phyloP scores from a whole-genome alignment of 768 basidiomycete species.

The Tricholoma saponaceum region DNA sequence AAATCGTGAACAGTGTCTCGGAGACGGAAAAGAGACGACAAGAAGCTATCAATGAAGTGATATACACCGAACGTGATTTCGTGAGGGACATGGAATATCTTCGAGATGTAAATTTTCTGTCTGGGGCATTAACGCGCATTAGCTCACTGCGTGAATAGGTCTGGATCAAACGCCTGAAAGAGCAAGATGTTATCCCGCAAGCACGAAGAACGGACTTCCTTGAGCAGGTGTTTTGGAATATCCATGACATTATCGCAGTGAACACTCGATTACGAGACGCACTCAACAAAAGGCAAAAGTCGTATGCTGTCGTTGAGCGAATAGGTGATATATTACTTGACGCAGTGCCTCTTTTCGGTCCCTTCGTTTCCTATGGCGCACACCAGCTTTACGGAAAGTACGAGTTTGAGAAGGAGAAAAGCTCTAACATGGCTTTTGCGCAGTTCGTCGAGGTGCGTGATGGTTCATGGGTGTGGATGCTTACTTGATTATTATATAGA shows the following conservation, averaged over 20 bases:
- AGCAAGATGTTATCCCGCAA: slow-evolving; percentile 70
- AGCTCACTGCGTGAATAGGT: slow-evolving; percentile 38
- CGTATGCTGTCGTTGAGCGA: slow-evolving; percentile 86
- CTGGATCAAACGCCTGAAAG: slow-evolving; percentile 87
- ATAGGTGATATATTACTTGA: slow-evolving; percentile 92
- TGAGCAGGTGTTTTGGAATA: slow-evolving; percentile 97
- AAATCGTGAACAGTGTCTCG: slow-evolving; percentile 88
- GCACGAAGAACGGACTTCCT: slow-evolving; percentile 80
- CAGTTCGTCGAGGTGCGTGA: slow-evolving; percentile 87
- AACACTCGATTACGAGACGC: slow-evolving; percentile 91
- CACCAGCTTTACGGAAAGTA: slow-evolving; percentile 98
- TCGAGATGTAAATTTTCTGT: slow-evolving; percentile 65
- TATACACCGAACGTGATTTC: slow-evolving; percentile 94
- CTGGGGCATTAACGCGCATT: background rate
- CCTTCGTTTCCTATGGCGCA: slow-evolving; percentile 93
- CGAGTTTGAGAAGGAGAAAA: slow-evolving; percentile 99
- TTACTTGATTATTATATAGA: slow-evolving; percentile 35
- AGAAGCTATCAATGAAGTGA: slow-evolving; percentile 97
- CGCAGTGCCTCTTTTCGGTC: slow-evolving; percentile 79
- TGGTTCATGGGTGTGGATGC: background rate
- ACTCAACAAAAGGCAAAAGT: slow-evolving; percentile 92
- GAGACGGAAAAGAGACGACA: slow-evolving; percentile 94
- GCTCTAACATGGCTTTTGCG: slow-evolving; percentile 85
- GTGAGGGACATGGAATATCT: slow-evolving; percentile 98
- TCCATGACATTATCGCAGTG: slow-evolving; percentile 88